Evolutionary conservation across 139 green algal species (phyloP), one percentile per base, ranked within the genome.

Genomic region (Yamagishiella unicocca): DNA sequence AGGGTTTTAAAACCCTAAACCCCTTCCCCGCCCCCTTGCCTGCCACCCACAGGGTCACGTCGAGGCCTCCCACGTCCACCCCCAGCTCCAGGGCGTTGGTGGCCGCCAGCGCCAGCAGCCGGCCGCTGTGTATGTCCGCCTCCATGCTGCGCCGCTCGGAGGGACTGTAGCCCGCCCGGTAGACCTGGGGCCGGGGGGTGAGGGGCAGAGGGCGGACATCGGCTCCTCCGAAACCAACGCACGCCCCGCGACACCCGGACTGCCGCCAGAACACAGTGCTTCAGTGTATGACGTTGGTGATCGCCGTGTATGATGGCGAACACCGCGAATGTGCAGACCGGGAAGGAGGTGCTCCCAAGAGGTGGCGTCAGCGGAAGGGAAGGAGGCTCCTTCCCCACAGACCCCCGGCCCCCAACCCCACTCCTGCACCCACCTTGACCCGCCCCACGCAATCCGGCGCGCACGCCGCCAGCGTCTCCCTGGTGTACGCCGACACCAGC

Each of bases 1-100:
- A n/a, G n/a, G n/a, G n/a, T n/a, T n/a, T 82, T 38, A 42, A 58
- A 25, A 58, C 17, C 50, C 50, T 58, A 12, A 58, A 58, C 50
- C 50, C 50, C 50, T 12, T 12, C 50, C 50, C 50, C 50, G 50
- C 12, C 50, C 55, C 55, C 10, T n/a, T n/a, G n/a, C n/a, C n/a
- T n/a, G n/a, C 25, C 43, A 37, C 79, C 46, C 61, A 85, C 67
- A 99, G 92, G 1, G 97, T 99, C n/a, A 94, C 94, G 88, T 99
- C 97, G 29, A 99, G 92, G 14, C 82, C 82, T n/a, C 97, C 97
- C 31, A 99, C 93, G 91, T 99, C 97, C 14, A 99, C 93, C 8
- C 97, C 97, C 79, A 99, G 94, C 89, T 99, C 97, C 53, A 99
- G 89, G 0, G 97, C 97, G 82, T 98, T 99, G 67, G 97, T 99